These are phyloP conservation scores for Cryphonectria japonica DNA, from an alignment of 2,329 filamentous ascomycete species.

Conservation along the genomic window DNA sequence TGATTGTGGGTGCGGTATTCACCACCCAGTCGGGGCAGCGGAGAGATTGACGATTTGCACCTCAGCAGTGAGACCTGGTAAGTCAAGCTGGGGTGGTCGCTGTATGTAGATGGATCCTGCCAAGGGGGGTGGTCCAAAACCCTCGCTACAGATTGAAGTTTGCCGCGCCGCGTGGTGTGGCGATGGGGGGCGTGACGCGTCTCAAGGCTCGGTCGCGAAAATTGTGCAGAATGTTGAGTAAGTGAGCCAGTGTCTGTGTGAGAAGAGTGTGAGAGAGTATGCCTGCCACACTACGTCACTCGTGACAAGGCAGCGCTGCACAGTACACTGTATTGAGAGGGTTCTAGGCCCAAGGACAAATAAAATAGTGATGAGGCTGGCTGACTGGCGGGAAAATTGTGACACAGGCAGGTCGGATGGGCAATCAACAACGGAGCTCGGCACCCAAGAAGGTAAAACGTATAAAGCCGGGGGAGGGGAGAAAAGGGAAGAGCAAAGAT, in stretches of 20 bases:
- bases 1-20: not conserved
- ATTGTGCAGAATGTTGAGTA: not conserved
- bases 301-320: not conserved
- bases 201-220: conserved; percentile 5
- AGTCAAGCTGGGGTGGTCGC: not conserved
- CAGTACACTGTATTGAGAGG: not conserved
- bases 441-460: not conserved
- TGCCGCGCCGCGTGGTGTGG: conserved; percentile 12
- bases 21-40: not conserved
- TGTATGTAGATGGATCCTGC: not conserved
- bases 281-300: conserved; percentile 26
- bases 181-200: conserved; percentile 15
- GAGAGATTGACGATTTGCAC: not conserved
- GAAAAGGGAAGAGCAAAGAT: not conserved
- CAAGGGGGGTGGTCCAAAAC: not conserved
- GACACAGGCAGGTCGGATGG: not conserved
- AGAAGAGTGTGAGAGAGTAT: conserved; percentile 6
- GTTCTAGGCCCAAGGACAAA: not conserved
- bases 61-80: not conserved
- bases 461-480: not conserved
- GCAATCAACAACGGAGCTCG: not conserved
- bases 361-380: not conserved
- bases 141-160: not conserved
- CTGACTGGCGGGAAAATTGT: not conserved
- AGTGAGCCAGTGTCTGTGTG: not conserved